Evolutionary conservation across 2,329 filamentous ascomycete genomes (phyloP).

Genomic region (Periconia macrospinosa): DNA sequence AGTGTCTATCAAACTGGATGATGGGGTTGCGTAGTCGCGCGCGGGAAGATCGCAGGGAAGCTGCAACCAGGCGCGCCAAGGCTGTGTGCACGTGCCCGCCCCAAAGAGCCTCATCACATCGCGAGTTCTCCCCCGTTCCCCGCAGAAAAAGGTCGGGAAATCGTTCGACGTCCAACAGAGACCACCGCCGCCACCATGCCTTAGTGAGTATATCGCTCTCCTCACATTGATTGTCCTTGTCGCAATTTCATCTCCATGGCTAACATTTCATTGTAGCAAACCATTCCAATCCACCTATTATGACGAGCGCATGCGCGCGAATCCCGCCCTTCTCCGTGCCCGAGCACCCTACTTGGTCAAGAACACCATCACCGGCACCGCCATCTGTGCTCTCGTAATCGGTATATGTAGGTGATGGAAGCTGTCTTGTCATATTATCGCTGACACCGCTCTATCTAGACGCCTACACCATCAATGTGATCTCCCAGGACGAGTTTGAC

Average conservation of each 20-base stretch:
- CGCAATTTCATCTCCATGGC: slow-evolving; percentile 11
- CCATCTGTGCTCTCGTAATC: slow-evolving; percentile 73
- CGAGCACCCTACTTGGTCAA: slow-evolving; percentile 89
- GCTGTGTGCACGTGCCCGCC: neutral
- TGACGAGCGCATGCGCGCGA: slow-evolving; percentile 81
- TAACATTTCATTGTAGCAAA: slow-evolving; percentile 20
- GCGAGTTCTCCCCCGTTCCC: neutral
- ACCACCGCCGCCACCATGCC: slow-evolving; percentile 28
- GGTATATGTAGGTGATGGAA: slow-evolving; percentile 69
- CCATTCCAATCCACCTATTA: slow-evolving; percentile 80
- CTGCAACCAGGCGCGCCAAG: slow-evolving; percentile 1
- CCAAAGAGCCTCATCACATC: slow-evolving; percentile 7
- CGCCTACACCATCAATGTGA: slow-evolving; percentile 74
- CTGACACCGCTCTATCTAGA: slow-evolving; percentile 49
- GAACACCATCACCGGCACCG: slow-evolving; percentile 81
- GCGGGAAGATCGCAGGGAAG: slow-evolving; percentile 25
- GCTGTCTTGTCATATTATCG: neutral
- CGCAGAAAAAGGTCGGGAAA: neutral
- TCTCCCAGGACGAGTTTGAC: slow-evolving; percentile 95
- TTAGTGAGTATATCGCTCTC: slow-evolving; percentile 29
- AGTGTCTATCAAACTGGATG: too few relatives aligned
- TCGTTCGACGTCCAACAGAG: neutral
- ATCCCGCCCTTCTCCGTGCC: slow-evolving; percentile 86
- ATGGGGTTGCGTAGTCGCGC: slow-evolving; percentile 1
- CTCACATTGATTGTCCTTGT: neutral